Percentiles rank a stretch among this genome's conserved stretches.
phyloP scores from a whole-genome alignment of 164 flowering plant species.

The Chimonanthus salicifolius region DNA sequence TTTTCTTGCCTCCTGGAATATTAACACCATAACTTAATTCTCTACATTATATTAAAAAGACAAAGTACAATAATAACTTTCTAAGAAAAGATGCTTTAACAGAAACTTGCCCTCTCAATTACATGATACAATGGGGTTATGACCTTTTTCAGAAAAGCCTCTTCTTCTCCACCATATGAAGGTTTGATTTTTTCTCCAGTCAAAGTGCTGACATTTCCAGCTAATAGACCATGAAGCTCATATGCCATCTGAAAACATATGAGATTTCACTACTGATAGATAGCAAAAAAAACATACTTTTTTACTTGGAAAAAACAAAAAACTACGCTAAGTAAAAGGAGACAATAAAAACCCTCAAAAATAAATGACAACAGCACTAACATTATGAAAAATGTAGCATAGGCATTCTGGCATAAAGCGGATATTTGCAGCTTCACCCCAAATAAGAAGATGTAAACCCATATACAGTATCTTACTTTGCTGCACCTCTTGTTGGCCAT shows the following conservation, averaged over 20 bases:
- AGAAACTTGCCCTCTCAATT: constrained; percentile 55
- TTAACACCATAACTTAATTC: neutral
- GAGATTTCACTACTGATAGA: neutral
- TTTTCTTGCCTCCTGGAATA: constrained; percentile 66
- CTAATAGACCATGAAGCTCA: constrained; percentile 92
- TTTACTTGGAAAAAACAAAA: no score
- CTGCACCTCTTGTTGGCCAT: constrained; percentile 77
- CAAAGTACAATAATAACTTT: neutral
- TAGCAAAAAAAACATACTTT: no score
- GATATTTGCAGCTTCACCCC: constrained; percentile 99
- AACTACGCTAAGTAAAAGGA: neutral
- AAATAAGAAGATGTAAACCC: constrained; percentile 93
- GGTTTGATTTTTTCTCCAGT: constrained; percentile 98
- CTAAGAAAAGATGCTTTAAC: constrained; percentile 4
- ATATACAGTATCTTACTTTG: constrained; percentile 91
- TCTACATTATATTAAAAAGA: neutral
- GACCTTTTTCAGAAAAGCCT: constrained; percentile 91
- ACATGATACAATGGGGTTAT: constrained; percentile 89
- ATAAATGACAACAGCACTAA: constrained; percentile 27
- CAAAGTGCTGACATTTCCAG: constrained; percentile 94
- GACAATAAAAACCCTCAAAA: neutral
- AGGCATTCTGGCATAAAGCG: constrained; percentile 98
- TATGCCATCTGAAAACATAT: constrained; percentile 81
- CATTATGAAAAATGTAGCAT: constrained; percentile 96
- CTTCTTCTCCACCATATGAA: constrained; percentile 98